These are phyloP conservation scores for Lachancea lanzarotensis DNA, from an alignment of 805 yeast species.

Conservation along the genomic window DNA sequence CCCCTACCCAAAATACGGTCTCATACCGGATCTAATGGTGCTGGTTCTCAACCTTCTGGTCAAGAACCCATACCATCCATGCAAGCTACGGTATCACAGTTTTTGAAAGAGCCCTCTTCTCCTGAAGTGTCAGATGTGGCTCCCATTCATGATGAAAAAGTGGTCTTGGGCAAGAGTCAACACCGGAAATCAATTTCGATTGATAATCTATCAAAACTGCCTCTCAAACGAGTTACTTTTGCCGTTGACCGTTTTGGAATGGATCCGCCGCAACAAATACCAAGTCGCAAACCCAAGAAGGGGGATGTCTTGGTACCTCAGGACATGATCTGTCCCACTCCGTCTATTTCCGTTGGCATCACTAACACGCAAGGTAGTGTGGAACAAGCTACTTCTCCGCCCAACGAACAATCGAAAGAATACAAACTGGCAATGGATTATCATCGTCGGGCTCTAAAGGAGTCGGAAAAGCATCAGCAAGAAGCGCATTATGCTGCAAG, in stretches of 20 bases:
- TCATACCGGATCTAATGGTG: background rate
- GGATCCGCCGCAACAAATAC: slow-evolving; percentile 94
- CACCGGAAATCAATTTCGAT: slow-evolving; percentile 34
- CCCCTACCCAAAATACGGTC: slow-evolving; percentile 5
- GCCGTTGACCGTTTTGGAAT: slow-evolving; percentile 63
- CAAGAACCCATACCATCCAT: slow-evolving; percentile 6
- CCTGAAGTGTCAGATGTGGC: slow-evolving; percentile 19
- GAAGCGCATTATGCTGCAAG: slow-evolving; percentile 72
- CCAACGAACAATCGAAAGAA: slow-evolving; percentile 36
- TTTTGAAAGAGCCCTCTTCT: slow-evolving; percentile 13
- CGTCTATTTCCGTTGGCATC: slow-evolving; percentile 65
- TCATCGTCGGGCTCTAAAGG: slow-evolving; percentile 47
- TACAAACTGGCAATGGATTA: slow-evolving; percentile 52
- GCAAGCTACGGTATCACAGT: slow-evolving; percentile 11
- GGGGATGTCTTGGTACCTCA: slow-evolving; percentile 75
- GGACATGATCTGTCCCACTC: slow-evolving; percentile 51
- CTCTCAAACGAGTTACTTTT: slow-evolving; percentile 63
- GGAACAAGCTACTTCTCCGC: slow-evolving; percentile 29
- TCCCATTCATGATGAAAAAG: slow-evolving; percentile 26
- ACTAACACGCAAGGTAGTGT: slow-evolving; percentile 37
- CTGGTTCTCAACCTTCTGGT: slow-evolving; percentile 8
- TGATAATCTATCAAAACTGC: slow-evolving; percentile 23
- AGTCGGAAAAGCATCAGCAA: slow-evolving; percentile 64
- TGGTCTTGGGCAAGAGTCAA: slow-evolving; percentile 42
- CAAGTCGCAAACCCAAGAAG: slow-evolving; percentile 71